These are phyloP conservation scores for Clonostachys rhizophaga DNA, from an alignment of 2,329 filamentous ascomycete species.

Conservation along the genomic window DNA sequence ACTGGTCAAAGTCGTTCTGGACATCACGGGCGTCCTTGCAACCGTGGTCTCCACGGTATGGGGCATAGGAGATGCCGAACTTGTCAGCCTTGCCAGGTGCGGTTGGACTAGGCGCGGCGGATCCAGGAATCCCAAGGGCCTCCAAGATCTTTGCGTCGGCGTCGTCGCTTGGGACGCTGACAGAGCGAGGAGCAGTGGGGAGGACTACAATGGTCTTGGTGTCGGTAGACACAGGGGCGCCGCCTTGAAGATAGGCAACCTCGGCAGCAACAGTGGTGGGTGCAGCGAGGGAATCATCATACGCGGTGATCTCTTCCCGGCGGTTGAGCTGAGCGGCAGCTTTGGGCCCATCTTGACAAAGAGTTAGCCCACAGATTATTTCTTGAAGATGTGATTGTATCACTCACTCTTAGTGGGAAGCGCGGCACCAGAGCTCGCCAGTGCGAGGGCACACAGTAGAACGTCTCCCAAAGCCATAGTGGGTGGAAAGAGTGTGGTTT, in stretches of 20 bases:
- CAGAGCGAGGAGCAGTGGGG: not conserved
- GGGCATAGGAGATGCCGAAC: constrained; percentile 42
- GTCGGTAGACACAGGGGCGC: not conserved
- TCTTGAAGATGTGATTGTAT: not conserved
- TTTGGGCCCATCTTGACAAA: not conserved
- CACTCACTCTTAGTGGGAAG: not conserved
- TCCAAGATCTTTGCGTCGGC: not conserved
- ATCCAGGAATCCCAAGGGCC: not conserved
- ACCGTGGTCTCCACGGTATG: constrained; percentile 41
- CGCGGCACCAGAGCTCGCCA: not conserved
- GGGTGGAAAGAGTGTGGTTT: not conserved
- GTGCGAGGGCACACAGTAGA: not conserved
- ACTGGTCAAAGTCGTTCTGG: constrained; percentile 54
- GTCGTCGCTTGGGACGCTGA: not conserved
- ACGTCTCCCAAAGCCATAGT: not conserved
- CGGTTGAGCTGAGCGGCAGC: not conserved
- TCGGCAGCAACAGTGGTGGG: not conserved
- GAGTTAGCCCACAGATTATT: not conserved
- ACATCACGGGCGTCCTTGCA: constrained; percentile 68
- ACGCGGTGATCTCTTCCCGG: constrained; percentile 1
- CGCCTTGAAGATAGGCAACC: not conserved
- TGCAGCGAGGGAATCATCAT: not conserved
- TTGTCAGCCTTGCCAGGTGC: constrained; percentile 8
- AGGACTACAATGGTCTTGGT: constrained; percentile 1
- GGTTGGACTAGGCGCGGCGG: not conserved